These are phyloP conservation scores for Rugonectria rugulosa DNA, from an alignment of 2,329 filamentous ascomycete species.

Conservation along the genomic window DNA sequence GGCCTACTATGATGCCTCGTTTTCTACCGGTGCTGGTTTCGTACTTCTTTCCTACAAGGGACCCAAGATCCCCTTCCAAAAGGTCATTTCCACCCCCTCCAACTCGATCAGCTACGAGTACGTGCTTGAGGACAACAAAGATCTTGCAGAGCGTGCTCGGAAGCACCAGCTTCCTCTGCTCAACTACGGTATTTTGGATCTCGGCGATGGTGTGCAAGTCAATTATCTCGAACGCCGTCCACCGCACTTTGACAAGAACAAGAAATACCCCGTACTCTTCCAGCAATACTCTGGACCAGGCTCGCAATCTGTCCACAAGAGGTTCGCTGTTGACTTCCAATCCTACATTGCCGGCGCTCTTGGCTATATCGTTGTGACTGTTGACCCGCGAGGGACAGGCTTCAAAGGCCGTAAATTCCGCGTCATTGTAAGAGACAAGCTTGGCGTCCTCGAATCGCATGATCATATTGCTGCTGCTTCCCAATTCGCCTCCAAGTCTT, in stretches of 20 bases:
- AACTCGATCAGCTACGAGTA: constrained; percentile 70
- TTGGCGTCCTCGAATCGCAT: constrained; percentile 83
- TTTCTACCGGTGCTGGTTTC: constrained; percentile 83
- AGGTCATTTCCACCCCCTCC: constrained; percentile 83
- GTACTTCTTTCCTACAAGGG: constrained; percentile 85
- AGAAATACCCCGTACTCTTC: constrained; percentile 93
- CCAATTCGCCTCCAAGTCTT: constrained; percentile 80
- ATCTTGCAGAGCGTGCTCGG: constrained; percentile 72
- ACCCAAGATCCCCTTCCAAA: constrained; percentile 88
- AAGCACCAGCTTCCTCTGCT: constrained; percentile 83
- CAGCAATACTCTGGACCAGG: constrained; percentile 93
- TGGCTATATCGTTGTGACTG: constrained; percentile 92
- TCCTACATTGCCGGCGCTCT: constrained; percentile 84
- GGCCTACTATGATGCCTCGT: constrained; percentile 83
- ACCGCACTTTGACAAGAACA: constrained; percentile 83
- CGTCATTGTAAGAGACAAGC: constrained; percentile 80
- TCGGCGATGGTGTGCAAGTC: constrained; percentile 75
- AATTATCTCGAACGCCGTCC: constrained; percentile 85
- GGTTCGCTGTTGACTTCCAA: constrained; percentile 87
- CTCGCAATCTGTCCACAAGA: constrained; percentile 86
- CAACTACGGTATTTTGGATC: constrained; percentile 83
- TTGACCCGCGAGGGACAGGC: constrained; percentile 93
- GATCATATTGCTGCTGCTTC: constrained; percentile 94
- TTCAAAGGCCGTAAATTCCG: constrained; percentile 86
- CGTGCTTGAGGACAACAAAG: constrained; percentile 79